Percentiles rank a stretch among this genome's conserved stretches.
Evolutionary conservation across 192 early-diverging fungal species (phyloP).

Genomic region (Neocallimastix lanati): DNA sequence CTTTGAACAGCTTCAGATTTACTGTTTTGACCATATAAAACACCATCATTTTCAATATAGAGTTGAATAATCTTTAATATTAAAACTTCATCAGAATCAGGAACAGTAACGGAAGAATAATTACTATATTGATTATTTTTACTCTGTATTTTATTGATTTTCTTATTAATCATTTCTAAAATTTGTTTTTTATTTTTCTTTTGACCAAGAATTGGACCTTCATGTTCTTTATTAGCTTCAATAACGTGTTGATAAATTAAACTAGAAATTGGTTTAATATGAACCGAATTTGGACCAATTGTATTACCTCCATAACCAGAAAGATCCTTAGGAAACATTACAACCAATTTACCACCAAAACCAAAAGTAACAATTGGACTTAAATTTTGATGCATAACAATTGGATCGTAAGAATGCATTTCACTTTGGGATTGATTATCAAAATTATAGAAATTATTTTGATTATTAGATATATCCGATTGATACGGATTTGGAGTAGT

Average conservation of each 20-base stretch:
- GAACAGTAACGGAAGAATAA: background rate
- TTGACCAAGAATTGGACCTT: slow-evolving; percentile 1
- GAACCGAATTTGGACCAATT: background rate
- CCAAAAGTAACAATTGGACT: slow-evolving; percentile 47
- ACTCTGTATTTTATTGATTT: background rate
- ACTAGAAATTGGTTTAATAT: background rate
- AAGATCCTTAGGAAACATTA: slow-evolving; percentile 30
- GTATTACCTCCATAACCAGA: background rate
- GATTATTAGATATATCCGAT: no score
- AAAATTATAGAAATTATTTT: background rate
- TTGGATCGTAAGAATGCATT: background rate
- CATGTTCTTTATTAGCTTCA: background rate
- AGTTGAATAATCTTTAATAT: slow-evolving; percentile 44
- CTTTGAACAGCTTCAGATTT: slow-evolving; percentile 20
- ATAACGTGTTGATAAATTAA: background rate
- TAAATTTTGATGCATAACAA: background rate
- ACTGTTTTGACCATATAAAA: slow-evolving; percentile 15
- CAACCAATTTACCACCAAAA: slow-evolving; percentile 53
- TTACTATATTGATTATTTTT: background rate
- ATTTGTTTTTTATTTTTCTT: slow-evolving; percentile 5
- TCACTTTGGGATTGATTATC: background rate
- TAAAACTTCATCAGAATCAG: slow-evolving; percentile 10
- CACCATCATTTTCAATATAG: slow-evolving; percentile 43
- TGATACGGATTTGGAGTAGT: background rate
- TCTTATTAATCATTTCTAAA: background rate